Evolutionary conservation across 805 yeast species (phyloP).

Genomic region (Sugiyamaella marilandica): DNA sequence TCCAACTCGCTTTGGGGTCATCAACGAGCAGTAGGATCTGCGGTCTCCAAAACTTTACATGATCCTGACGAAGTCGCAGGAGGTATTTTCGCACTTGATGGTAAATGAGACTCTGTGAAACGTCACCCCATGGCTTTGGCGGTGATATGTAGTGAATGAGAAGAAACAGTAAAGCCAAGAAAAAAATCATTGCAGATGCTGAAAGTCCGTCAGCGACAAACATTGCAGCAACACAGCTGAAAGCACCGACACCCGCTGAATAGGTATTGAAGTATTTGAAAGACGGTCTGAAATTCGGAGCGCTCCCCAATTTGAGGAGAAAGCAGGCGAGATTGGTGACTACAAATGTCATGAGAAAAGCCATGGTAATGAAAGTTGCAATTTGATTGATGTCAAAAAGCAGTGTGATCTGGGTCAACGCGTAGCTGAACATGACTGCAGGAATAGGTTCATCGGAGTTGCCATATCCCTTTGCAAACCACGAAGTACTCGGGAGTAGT

Average conservation of each 20-base stretch:
- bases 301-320: conserved; percentile 77
- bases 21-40: conserved; percentile 85
- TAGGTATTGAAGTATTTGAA: conserved; percentile 78
- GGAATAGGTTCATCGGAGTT: conserved; percentile 52
- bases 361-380: conserved; percentile 95
- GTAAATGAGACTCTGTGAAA: conserved; percentile 88
- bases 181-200: conserved; percentile 69
- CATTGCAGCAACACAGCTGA: conserved; percentile 76
- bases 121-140: conserved; percentile 98
- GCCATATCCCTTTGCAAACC: conserved; percentile 49
- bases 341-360: conserved; percentile 91
- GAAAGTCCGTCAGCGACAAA: conserved; percentile 89
- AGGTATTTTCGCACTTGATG: conserved; percentile 94
- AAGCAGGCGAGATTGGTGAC: conserved; percentile 94
- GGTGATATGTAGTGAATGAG: conserved; percentile 87
- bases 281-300: conserved; percentile 98
- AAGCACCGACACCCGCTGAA: conserved; percentile 76
- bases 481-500: conserved; percentile 71
- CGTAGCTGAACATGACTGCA: conserved; percentile 73
- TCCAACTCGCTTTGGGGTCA: conserved; percentile 90
- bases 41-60: conserved; percentile 98
- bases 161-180: conserved; percentile 61
- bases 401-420: conserved; percentile 75
- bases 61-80: conserved; percentile 77
- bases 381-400: conserved; percentile 90